Evolutionary conservation across 768 basidiomycete species (phyloP).

Genomic region (Cytidiella melzeri): DNA sequence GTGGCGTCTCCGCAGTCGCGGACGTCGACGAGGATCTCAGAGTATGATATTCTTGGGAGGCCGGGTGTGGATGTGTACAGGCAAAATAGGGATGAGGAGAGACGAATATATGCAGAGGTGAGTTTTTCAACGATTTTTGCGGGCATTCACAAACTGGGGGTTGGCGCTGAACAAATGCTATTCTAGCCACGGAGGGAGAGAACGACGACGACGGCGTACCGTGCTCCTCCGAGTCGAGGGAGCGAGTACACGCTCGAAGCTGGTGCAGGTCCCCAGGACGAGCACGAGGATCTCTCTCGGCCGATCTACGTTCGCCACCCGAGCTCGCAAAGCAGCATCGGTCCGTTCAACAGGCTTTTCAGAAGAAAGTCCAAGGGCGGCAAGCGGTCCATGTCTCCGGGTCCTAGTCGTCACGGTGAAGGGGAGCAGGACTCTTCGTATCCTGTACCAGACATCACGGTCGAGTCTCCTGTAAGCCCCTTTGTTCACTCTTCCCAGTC

Average conservation of each 20-base stretch:
- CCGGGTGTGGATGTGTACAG: slow-evolving; percentile 2
- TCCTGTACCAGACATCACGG: slow-evolving; percentile 18
- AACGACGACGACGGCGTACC: too few relatives aligned
- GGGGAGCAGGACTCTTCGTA: slow-evolving; percentile 1
- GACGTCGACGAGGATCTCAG: slow-evolving; percentile 22
- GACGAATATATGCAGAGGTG: not conserved
- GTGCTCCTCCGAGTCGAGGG: not conserved
- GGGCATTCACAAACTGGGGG: too few relatives aligned
- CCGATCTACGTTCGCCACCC: not conserved
- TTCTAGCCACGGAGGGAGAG: too few relatives aligned
- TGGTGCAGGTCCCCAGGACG: not conserved
- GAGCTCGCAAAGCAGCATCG: slow-evolving; percentile 6
- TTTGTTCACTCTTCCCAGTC: not conserved
- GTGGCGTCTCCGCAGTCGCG: slow-evolving; percentile 19
- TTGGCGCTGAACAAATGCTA: too few relatives aligned
- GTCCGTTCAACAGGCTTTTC: slow-evolving; percentile 16
- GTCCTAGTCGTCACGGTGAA: too few relatives aligned
- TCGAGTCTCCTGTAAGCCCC: slow-evolving; percentile 20
- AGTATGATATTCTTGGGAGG: slow-evolving; percentile 20
- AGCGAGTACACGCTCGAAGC: not conserved
- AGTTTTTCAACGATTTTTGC: not conserved
- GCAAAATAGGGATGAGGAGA: slow-evolving; percentile 1
- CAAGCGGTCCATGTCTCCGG: slow-evolving; percentile 7
- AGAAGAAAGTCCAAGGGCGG: slow-evolving; percentile 13
- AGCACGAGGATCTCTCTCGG: not conserved